Evolutionary conservation across 805 yeast genomes (phyloP), one percentile per base, ranked within the genome.

Genomic region (Sungouiozyma ichnusensis): DNA sequence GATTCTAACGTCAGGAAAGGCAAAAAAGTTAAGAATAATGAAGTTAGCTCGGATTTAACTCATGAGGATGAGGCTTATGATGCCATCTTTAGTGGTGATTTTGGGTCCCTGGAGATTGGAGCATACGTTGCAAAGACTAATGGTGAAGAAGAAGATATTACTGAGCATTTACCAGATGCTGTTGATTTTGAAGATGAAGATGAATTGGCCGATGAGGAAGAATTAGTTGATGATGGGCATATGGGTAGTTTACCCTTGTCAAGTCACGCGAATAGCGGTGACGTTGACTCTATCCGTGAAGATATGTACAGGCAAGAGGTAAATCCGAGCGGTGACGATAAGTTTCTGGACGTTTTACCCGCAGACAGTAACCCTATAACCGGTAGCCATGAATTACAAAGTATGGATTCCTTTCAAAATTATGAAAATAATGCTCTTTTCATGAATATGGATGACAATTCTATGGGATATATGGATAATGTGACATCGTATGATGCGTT

Each of bases 121-220:
- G 50, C 47, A 29, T 54, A 52, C 37, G 53, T 60, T 27, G 55
- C 52, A 4, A 44, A 43, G n/a, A 44, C 42, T 5, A 39, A 24
- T n/a, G 38, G 17, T 18, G 54, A 57, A 7, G 71, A 67, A 5
- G 72, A 66, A 27, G 79, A 74, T 16, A 65, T 48, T 16, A 74
- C 61, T 66, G 71, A 73, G 42, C 97, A 88, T 61, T 88, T 92
- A 1, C 95, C 77, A 5, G 90, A 88, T 60, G 98, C 98, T 8
- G 68, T 87, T 27, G 97, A 90, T 61, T 90, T 84, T 58, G 96
- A 85, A 55, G 95, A 85, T 58, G 94, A 85, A 54, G 97, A 88
- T 50, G 97, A 88, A 60, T 67, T 88, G 38, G 97, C 97, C 0
- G 97, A 88, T 18, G 96, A 88, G 37, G 68, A 68, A 1, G 69